These are phyloP conservation scores for Nakaseomyces sp. DNA, from an alignment of 1,139 yeast species.

Conservation along the genomic window DNA sequence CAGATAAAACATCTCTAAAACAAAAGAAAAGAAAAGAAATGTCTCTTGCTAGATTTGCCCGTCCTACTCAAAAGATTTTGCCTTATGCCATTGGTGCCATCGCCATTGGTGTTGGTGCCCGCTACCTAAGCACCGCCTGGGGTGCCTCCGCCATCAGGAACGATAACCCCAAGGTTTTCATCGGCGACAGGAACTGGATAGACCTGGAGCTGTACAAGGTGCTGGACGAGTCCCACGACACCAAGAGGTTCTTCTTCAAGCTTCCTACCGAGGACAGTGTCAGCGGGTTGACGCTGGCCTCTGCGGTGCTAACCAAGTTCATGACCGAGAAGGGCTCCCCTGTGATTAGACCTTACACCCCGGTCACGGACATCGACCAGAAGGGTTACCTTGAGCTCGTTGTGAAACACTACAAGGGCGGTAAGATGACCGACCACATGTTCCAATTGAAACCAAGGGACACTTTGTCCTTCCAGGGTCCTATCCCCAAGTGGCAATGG, in stretches of 20 bases:
- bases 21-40: not conserved
- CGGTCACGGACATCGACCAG: slow-evolving; percentile 60
- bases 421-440: slow-evolving; percentile 77
- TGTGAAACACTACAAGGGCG: slow-evolving; percentile 73
- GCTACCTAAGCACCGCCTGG: slow-evolving; percentile 18
- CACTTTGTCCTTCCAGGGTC: slow-evolving; percentile 87
- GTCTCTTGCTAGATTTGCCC: slow-evolving; percentile 18
- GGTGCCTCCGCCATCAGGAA: slow-evolving; percentile 29
- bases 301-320: slow-evolving; percentile 70
- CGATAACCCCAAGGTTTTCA: slow-evolving; percentile 50
- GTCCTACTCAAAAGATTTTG: slow-evolving; percentile 18
- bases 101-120: slow-evolving; percentile 35
- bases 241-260: slow-evolving; percentile 60
- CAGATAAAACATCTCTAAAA: not conserved
- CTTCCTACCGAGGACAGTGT: slow-evolving; percentile 59
- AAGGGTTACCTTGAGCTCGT: slow-evolving; percentile 74
- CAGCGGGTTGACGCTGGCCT: slow-evolving; percentile 76
- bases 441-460: slow-evolving; percentile 67
- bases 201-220: slow-evolving; percentile 56
- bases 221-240: slow-evolving; percentile 49
- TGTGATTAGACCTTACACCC: slow-evolving; percentile 96
- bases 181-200: slow-evolving; percentile 69
- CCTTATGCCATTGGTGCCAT: slow-evolving; percentile 43
- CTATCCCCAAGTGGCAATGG: slow-evolving; percentile 89
- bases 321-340: slow-evolving; percentile 78